phyloP scores from a whole-genome alignment of 768 basidiomycete species.

The Termitomyces sp. region DNA sequence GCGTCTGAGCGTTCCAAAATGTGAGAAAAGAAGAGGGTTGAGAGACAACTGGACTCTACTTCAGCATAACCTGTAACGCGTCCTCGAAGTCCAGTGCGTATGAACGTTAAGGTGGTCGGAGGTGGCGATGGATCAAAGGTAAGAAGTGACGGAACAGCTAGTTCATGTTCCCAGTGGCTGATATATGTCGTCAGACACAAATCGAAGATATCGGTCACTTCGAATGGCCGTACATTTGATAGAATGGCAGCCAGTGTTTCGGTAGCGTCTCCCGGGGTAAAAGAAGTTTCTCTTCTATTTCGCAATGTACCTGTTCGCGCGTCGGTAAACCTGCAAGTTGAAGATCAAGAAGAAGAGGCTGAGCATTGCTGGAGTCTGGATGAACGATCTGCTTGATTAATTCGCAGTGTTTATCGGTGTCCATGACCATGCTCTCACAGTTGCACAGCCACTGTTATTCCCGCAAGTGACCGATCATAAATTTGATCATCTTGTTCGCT shows the following conservation, averaged over 20 bases:
- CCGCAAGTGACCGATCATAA: constrained; percentile 2
- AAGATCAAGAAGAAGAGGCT: constrained; percentile 47
- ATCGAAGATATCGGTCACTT: constrained; percentile 2
- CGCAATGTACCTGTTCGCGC: constrained; percentile 53
- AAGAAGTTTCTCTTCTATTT: constrained; percentile 75
- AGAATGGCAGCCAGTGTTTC: constrained; percentile 68
- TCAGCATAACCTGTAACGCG: constrained; percentile 79
- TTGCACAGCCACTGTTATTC: constrained; percentile 12
- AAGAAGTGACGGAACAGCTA: constrained; percentile 63
- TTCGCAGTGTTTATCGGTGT: constrained; percentile 25
- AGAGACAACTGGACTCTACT: constrained; percentile 33
- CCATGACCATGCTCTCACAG: constrained; percentile 22
- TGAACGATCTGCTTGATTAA: constrained; percentile 46
- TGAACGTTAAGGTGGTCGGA: constrained; percentile 69
- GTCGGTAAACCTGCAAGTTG: constrained; percentile 57
- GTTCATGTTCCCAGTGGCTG: constrained; percentile 71
- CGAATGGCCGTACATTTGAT: constrained; percentile 73
- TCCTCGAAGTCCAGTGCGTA: constrained; percentile 78
- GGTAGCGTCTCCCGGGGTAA: constrained; percentile 66
- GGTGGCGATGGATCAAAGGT: constrained; percentile 65
- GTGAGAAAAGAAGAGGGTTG: background rate
- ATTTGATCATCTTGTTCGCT: background rate
- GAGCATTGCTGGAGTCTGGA: constrained; percentile 37
- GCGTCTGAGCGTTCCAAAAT: constrained; percentile 36
- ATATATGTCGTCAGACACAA: constrained; percentile 11